Evolutionary conservation across 1,139 yeast species (phyloP), one percentile per base, ranked within the genome.

Genomic region (Nematodospora anomalae): DNA sequence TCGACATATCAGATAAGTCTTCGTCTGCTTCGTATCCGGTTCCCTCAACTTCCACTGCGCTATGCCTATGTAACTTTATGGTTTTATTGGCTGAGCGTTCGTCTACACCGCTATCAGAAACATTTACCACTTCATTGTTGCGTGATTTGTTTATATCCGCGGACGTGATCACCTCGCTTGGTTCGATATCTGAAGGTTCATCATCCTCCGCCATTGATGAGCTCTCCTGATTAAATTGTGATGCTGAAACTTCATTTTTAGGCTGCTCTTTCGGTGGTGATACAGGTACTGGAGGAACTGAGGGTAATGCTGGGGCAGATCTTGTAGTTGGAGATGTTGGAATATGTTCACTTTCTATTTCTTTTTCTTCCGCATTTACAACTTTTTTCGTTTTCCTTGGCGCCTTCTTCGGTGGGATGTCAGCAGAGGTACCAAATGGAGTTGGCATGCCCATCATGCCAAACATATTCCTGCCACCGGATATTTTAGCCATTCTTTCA

Each of bases 401-500:
- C 7, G 53, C 32, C 18, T 40, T 44, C 11, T 44, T 38, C 36
- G 30, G 13, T 29, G 32, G 49, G 27, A 37, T 30, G 46, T 33
- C 44, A 39, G 39, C 48, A 2, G 65, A 47, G 2, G 69, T 52
- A 4, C 69, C 54, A 28, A 61, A 57, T 16, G 54, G 55, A 59
- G 59, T 29, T 53, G 77, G 64, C 64, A 81, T 79, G 3, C 86
- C 87, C 73, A 82, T 79, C 80, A 83, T 80, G 25, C 92, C 92
- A 62, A 79, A 78, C 84, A 85, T 83, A 37, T 94, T 94, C 56
- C 95, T 83, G 10, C 96, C 96, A 12, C 90, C 90, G 0, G 97
- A 86, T 16, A 94, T 76, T 51, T 84, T 88, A 13, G 99, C 98
- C 97, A 92, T 92, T 47, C 97, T 78, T 49, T 87, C 96, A 23